These are phyloP conservation scores for Spergularia bocconei DNA, from an alignment of 148 eudicot species.

Conservation along the genomic window DNA sequence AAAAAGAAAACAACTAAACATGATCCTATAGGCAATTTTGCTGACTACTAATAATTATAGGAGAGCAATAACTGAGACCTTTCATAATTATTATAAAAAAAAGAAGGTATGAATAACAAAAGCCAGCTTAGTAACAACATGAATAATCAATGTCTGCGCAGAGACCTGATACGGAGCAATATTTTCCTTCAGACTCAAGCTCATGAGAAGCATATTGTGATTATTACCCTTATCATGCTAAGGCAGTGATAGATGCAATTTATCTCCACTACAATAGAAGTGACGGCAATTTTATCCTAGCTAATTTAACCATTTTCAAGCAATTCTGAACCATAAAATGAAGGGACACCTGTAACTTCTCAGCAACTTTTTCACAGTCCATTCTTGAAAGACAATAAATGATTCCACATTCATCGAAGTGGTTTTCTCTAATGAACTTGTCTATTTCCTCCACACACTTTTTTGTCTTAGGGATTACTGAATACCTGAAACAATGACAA, in stretches of 20 bases:
- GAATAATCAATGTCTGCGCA: not conserved
- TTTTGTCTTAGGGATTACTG: slow-evolving; percentile 88
- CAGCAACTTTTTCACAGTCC: slow-evolving; percentile 98
- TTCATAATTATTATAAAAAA: no score
- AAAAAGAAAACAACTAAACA: not conserved
- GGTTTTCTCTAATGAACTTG: slow-evolving; percentile 62
- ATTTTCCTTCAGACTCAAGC: not conserved
- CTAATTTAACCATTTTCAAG: not conserved
- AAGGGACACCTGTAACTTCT: slow-evolving; percentile 70
- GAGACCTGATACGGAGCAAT: not conserved
- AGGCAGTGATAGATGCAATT: not conserved
- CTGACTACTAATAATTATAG: not conserved
- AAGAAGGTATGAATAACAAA: no score
- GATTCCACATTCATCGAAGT: slow-evolving; percentile 92
- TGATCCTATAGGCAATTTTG: not conserved
- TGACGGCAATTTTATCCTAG: not conserved
- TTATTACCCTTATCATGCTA: not conserved
- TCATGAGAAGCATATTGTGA: not conserved
- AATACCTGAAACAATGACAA: slow-evolving; percentile 55
- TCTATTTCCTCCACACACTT: slow-evolving; percentile 92
- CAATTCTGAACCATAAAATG: slow-evolving; percentile 2
- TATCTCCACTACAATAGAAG: not conserved
- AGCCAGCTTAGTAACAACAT: no score
- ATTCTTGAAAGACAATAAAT: slow-evolving; percentile 94
- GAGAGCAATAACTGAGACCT: no score